Percentiles rank a stretch among this genome's conserved stretches.
phyloP scores from a whole-genome alignment of 768 basidiomycete genomes.

The Austroboletus eburneus region DNA sequence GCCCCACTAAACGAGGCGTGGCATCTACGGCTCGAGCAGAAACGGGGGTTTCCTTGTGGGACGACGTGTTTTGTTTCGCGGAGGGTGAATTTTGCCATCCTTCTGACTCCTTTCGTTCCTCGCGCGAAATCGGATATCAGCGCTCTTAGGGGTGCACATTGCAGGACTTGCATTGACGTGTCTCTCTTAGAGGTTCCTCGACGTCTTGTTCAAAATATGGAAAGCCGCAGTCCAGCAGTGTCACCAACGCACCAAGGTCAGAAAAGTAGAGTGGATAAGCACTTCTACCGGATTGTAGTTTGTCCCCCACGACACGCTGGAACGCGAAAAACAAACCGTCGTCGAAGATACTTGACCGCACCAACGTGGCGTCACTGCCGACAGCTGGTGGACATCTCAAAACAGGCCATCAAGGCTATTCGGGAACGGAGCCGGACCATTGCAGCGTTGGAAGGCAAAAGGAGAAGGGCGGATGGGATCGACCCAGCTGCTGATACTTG shows the following conservation, averaged over 20 bases:
- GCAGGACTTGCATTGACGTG: too few species aligned
- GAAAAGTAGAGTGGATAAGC: conserved; percentile 6
- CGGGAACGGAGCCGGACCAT: conserved; percentile 28
- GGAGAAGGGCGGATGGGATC: conserved; percentile 8
- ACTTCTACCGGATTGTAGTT: conserved; percentile 3
- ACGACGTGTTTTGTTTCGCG: too few species aligned
- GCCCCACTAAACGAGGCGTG: too few species aligned
- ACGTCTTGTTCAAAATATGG: too few species aligned
- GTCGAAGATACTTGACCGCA: not conserved
- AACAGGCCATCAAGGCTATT: conserved; percentile 29
- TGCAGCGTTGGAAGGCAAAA: conserved; percentile 2
- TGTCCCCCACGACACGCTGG: not conserved
- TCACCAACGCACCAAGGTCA: conserved; percentile 25
- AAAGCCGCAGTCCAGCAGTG: conserved; percentile 50
- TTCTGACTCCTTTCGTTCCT: too few species aligned
- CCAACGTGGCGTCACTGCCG: not conserved
- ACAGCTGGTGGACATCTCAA: conserved; percentile 32
- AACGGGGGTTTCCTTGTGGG: too few species aligned
- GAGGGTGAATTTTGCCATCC: too few species aligned
- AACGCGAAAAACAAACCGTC: conserved; percentile 1
- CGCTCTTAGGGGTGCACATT: too few species aligned
- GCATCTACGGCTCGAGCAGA: too few species aligned
- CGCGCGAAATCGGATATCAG: too few species aligned
- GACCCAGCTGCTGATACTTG: too few species aligned
- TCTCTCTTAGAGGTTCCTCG: too few species aligned